Evolutionary conservation across 23 red algal species (phyloP).

Genomic region (Gracilaria domingensis): DNA sequence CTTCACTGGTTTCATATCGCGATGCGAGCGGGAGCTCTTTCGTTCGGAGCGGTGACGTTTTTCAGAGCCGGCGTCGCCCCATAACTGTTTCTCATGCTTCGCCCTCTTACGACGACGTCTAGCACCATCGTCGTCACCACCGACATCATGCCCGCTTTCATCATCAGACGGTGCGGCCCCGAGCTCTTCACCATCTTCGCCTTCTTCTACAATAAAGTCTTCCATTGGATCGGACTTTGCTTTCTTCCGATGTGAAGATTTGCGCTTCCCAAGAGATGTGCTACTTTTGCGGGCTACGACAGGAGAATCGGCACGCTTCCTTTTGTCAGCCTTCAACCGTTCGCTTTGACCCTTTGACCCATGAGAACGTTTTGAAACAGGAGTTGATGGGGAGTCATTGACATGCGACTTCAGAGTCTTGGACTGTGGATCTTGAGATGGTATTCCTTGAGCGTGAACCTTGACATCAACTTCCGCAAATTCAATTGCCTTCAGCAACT

Average conservation of each 20-base stretch:
- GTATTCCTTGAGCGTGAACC: not conserved
- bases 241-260: constrained; percentile 8
- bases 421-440: not conserved
- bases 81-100: not conserved
- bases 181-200: not conserved
- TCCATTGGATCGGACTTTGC: constrained; percentile 7
- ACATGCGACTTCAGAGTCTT: not conserved
- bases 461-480: constrained; percentile 1
- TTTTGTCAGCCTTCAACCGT: not conserved
- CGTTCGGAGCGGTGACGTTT: not conserved
- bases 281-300: not conserved
- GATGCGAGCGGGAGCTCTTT: not conserved
- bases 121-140: not conserved
- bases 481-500: constrained; percentile 16
- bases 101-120: not conserved
- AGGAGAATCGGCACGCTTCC: not conserved
- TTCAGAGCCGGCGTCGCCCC: not conserved
- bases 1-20: not conserved
- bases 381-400: not conserved
- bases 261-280: not conserved
- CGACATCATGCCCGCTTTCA: not conserved
- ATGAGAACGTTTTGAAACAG: not conserved
- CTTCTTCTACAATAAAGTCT: constrained; percentile 27
- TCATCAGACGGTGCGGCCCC: not conserved
- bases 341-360: not conserved